Base-by-base conservation (phyloP, 768 basidiomycete genomes). In the Glaciozyma antarctica region DNA sequence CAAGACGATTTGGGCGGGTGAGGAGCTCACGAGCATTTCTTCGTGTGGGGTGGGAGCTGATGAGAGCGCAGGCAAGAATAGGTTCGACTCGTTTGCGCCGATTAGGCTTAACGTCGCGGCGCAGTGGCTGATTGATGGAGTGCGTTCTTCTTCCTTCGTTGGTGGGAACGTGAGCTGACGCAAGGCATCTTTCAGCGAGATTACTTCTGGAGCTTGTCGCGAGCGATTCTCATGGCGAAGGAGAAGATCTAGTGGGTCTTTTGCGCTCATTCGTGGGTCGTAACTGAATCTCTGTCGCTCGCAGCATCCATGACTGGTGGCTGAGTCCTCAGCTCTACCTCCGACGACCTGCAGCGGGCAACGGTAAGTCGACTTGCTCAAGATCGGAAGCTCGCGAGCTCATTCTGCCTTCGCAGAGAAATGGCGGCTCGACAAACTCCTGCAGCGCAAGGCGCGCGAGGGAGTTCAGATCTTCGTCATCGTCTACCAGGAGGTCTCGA, bases 231-330 rank as follows among this genome's bases (percentile, higher is more conserved):
- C 30, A 81, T 95, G 71, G 94, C 94, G 0, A 86, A 86, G 75
- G 59, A 68, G 51, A 63, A 57, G 58, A 71, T 75, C 57, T 73
- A 71, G 68, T 69, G 13, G 45, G 63, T 54, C 17, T 28, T 60
- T 24, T 22, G n/a, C 17, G 3, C 41, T 26, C 12, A 5, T 49
- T 21, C 15, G 32, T 1, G 16, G 15, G 7, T 4, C 34, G 34
- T 6, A 6, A 5, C 32, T 26, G 12, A 19, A 5, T 0, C 12
- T 13, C 16, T 16, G n/a, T 24, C 9, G 30, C 17, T 9, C 86
- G 90, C 53, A 91, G 95, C 75, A 95, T 97, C 45, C 95, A 98
- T 74, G 94, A 94, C 77, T 97, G 94, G 94, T 98, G 94, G 95
- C 79, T 92, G 28, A 90, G 90, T 30, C 90, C 90, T 5, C 75